Conservation (phyloP, 2,329 filamentous ascomycete genomes). For the Monilinia polystroma region DNA sequence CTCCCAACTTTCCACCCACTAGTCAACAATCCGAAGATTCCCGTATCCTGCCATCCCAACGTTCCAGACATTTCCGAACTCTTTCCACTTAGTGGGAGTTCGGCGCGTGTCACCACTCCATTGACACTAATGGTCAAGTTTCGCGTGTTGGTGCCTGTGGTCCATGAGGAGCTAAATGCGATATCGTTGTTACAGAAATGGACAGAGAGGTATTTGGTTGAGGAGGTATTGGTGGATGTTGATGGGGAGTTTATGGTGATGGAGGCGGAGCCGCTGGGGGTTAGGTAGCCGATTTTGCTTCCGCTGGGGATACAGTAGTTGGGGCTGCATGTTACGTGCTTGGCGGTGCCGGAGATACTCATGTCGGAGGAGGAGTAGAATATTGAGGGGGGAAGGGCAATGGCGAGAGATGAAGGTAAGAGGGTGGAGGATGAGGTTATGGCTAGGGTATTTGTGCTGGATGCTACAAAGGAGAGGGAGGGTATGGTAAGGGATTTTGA, state of each 20-base stretch:
- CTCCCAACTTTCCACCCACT: slow-evolving; percentile 29
- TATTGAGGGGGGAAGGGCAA: slow-evolving; percentile 31
- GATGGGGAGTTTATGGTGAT: slow-evolving; percentile 24
- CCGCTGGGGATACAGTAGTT: slow-evolving; percentile 32
- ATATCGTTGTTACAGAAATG: slow-evolving; percentile 37
- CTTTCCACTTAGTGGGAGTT: slow-evolving; percentile 33
- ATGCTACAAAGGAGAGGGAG: slow-evolving; percentile 27
- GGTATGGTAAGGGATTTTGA: slow-evolving; percentile 22
- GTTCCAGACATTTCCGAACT: slow-evolving; percentile 34
- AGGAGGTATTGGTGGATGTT: neutral
- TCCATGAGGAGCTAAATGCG: slow-evolving; percentile 31
- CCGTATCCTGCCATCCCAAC: slow-evolving; percentile 34
- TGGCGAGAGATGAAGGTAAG: slow-evolving; percentile 20
- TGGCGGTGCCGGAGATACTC: slow-evolving; percentile 49
- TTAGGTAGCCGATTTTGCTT: slow-evolving; percentile 31
- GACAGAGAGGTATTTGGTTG: slow-evolving; percentile 27
- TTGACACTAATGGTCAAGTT: slow-evolving; percentile 36
- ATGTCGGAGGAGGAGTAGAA: slow-evolving; percentile 53
- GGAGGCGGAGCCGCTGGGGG: slow-evolving; percentile 27
- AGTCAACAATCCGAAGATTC: slow-evolving; percentile 31
- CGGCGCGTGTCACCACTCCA: slow-evolving; percentile 29
- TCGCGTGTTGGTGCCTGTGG: slow-evolving; percentile 33
- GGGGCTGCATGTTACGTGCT: slow-evolving; percentile 26
- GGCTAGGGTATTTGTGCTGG: slow-evolving; percentile 28
- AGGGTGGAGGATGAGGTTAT: slow-evolving; percentile 26